Percentiles rank a stretch among this genome's conserved stretches.
These are phyloP conservation scores for Termitomyces sp. DNA, from an alignment of 1,284 basidiomycete species.

Conservation along the genomic window DNA sequence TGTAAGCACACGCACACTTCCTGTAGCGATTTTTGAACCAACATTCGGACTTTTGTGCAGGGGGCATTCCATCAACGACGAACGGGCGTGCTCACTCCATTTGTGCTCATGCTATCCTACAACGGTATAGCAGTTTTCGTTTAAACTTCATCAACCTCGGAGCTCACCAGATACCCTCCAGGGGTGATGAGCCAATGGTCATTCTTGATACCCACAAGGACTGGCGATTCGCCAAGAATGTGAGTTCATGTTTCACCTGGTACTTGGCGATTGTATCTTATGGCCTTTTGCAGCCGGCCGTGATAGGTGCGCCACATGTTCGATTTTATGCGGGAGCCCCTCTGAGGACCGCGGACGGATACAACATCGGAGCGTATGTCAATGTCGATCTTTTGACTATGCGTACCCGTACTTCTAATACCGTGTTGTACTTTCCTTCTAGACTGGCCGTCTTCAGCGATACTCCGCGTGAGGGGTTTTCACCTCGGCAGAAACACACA, in stretches of 20 bases:
- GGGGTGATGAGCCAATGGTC: slow-evolving; percentile 85
- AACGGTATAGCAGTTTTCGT: slow-evolving; percentile 47
- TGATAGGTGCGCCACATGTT: slow-evolving; percentile 61
- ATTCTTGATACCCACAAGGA: slow-evolving; percentile 76
- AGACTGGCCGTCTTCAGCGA: slow-evolving; percentile 86
- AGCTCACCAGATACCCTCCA: slow-evolving; percentile 24
- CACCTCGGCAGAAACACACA: slow-evolving; percentile 84
- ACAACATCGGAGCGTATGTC: slow-evolving; percentile 78
- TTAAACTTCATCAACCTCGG: neutral
- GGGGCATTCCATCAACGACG: slow-evolving; percentile 54
- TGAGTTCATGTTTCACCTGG: slow-evolving; percentile 27
- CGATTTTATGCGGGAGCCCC: slow-evolving; percentile 93
- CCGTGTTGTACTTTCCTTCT: neutral
- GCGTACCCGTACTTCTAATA: neutral
- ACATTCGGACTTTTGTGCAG: slow-evolving; percentile 28
- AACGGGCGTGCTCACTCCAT: slow-evolving; percentile 67
- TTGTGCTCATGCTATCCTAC: slow-evolving; percentile 80
- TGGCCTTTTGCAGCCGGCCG: slow-evolving; percentile 57
- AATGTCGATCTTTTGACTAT: neutral
- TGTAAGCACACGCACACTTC: slow-evolving; percentile 38
- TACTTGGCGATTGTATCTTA: neutral
- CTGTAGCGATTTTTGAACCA: neutral
- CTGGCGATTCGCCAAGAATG: slow-evolving; percentile 85
- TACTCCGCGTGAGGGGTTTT: slow-evolving; percentile 79
- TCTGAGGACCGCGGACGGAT: slow-evolving; percentile 83